These are phyloP conservation scores for Laburnicola sp. DNA, from an alignment of 2,329 filamentous ascomycete genomes.

Conservation along the genomic window DNA sequence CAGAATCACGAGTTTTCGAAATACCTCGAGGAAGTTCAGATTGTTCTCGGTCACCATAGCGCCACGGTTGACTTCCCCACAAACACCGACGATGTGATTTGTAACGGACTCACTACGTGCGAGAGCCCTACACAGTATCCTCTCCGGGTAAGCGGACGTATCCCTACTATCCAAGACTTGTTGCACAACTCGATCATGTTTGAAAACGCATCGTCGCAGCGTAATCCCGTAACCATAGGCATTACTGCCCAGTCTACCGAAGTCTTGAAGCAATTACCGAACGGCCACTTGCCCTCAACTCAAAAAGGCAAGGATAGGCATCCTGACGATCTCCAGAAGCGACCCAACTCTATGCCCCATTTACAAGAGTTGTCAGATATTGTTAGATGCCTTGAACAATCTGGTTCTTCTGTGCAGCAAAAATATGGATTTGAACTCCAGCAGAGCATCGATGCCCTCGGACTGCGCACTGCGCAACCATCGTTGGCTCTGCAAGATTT, in stretches of 20 bases:
- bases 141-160: neutral
- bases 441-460: constrained; percentile 41
- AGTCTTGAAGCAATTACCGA: neutral
- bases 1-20: constrained; percentile 53
- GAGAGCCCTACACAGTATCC: neutral
- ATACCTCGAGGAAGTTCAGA: constrained; percentile 52
- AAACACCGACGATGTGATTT: no score
- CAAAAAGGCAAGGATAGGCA: neutral
- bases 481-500: neutral
- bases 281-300: neutral
- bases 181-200: neutral
- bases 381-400: constrained; percentile 20
- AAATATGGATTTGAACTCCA: constrained; percentile 47
- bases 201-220: neutral
- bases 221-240: neutral
- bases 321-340: neutral
- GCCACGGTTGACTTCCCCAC: neutral
- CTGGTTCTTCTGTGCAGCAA: constrained; percentile 39
- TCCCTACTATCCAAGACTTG: neutral
- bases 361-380: constrained; percentile 6
- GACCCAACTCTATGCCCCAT: neutral
- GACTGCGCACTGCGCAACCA: neutral
- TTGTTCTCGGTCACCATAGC: constrained; percentile 23
- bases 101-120: neutral
- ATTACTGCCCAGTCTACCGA: neutral